Evolutionary conservation across 176 grass and related monocot species (phyloP).

Genomic region (Phyllostachys edulis): DNA sequence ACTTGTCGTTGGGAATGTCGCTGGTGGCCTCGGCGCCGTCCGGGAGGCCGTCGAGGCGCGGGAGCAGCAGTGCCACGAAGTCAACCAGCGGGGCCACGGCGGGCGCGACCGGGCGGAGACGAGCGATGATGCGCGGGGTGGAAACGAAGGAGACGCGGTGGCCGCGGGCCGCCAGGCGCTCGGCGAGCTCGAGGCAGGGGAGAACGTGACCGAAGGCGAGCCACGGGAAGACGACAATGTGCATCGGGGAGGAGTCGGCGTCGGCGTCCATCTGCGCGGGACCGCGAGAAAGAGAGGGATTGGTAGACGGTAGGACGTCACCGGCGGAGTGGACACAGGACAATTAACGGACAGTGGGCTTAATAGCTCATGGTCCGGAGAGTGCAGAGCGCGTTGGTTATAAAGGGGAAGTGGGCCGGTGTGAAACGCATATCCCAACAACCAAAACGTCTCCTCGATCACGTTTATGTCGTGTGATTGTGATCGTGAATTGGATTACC

Average conservation of each 20-base stretch:
- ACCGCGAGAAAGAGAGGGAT: too few species aligned
- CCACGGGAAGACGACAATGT: constrained; percentile 22
- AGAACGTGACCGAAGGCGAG: constrained; percentile 30
- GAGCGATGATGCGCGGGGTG: not conserved
- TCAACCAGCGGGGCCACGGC: constrained; percentile 2
- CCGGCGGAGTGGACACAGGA: too few species aligned
- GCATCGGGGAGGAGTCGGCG: not conserved
- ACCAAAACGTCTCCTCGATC: too few species aligned
- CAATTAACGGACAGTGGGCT: too few species aligned
- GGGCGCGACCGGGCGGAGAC: not conserved
- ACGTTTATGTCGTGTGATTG: too few species aligned
- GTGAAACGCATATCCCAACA: too few species aligned
- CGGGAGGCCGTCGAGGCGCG: not conserved
- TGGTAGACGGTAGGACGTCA: too few species aligned
- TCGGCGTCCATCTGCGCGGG: too few species aligned
- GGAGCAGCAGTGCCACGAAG: constrained; percentile 26
- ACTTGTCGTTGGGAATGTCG: constrained; percentile 18
- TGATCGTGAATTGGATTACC: too few species aligned
- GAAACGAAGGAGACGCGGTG: constrained; percentile 33
- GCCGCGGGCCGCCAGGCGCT: not conserved
- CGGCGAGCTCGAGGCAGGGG: constrained; percentile 16
- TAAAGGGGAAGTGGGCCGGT: too few species aligned
- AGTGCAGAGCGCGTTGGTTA: too few species aligned
- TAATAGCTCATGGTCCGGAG: too few species aligned
- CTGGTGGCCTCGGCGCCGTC: constrained; percentile 34